These are phyloP conservation scores for Magnaporthiopsis incrustans DNA, from an alignment of 2,329 filamentous ascomycete species.

Conservation along the genomic window DNA sequence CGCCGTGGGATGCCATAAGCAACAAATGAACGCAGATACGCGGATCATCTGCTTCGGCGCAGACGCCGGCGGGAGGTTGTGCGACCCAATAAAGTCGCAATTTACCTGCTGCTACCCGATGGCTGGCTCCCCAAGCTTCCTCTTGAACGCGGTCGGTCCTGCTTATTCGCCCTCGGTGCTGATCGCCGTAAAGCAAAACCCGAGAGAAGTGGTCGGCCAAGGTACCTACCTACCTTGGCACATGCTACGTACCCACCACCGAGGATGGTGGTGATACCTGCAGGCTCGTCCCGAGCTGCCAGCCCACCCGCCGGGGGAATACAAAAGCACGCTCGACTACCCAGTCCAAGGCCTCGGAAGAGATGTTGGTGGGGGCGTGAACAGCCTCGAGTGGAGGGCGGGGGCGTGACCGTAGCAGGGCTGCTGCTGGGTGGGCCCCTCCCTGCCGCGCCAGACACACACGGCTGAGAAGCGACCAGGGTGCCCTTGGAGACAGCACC, in stretches of 20 bases:
- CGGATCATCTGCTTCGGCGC: not conserved
- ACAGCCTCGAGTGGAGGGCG: not conserved
- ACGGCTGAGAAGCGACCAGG: constrained; percentile 20
- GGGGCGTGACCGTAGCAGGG: not conserved
- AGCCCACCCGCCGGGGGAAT: not conserved
- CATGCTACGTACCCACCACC: not conserved
- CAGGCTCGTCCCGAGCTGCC: not conserved
- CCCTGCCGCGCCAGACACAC: not conserved
- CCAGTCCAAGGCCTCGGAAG: no score
- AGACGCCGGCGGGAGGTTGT: not conserved
- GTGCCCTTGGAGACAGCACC: constrained; percentile 12
- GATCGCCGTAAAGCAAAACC: not conserved
- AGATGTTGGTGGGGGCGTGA: not conserved
- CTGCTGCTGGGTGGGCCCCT: no score
- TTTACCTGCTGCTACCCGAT: not conserved
- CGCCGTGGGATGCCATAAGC: no score
- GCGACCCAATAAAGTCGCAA: not conserved
- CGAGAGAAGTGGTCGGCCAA: not conserved
- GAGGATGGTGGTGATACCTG: not conserved
- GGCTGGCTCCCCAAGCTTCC: not conserved
- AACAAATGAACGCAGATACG: not conserved
- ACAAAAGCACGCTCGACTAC: not conserved
- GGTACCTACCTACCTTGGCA: no score
- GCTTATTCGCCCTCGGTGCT: not conserved
- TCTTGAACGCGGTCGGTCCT: not conserved